Evolutionary conservation across 306 rosid genomes (phyloP), one percentile per base, ranked within the genome.

Genomic region (Parietaria judaica): DNA sequence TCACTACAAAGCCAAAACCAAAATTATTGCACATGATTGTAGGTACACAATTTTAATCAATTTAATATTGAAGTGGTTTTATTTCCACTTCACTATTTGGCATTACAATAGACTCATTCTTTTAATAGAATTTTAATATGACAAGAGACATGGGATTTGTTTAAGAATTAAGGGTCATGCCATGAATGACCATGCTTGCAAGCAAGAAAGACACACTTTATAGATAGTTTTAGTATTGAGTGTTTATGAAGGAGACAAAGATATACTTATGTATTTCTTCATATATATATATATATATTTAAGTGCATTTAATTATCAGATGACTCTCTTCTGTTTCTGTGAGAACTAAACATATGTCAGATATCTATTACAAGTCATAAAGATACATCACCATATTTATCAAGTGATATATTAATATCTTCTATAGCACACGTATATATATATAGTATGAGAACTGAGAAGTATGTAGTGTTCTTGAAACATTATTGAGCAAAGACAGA

Each of bases 91-190:
- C 11, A 52, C 11, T 58, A 58, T 34, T 57, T 62, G 74, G 60
- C 64, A 46, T 70, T 10, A 56, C 60, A 8, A 48, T 17, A 37
- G n/a, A 6, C 31, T 60, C 56, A 54, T 60, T 47, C 3, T 14
- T 65, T 58, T 36, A 38, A 36, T 70, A 9, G 36, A 60, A 56
- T 58, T 36, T 55, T 37, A 23, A 54, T 41, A 15, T 59, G 56
- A 73, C 51, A 72, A 49, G 44, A 74, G 71, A 77, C 68, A 58
- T 36, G 65, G 56, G 63, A 70, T 55, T 80, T 78, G 69, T 73
- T 76, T 63, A 78, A 56, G 71, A 66, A 31, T 51, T 48, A 73
- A 63, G 83, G 81, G 71, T 73, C 84, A 77, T 73, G 73, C 12
- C 84, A 77, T 73, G 73, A 14, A 13, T 8, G 37, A 63, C 70